Base-by-base conservation (phyloP, 768 basidiomycete species). In the Amanita molliuscula region DNA sequence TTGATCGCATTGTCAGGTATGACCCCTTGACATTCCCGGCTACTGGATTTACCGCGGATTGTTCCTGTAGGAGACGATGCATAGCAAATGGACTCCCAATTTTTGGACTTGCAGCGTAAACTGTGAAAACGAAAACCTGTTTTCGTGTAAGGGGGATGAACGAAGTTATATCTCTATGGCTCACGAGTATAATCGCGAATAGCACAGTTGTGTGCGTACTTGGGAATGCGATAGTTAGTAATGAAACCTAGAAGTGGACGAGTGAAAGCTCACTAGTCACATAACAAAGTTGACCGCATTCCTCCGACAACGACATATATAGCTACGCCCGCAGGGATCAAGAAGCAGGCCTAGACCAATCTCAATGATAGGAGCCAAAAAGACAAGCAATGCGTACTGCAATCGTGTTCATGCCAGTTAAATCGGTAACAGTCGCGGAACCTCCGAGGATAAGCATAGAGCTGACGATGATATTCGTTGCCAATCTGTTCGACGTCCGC, bases 391-490 rank as follows among this genome's bases (percentile, higher is more conserved):
- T 1, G 60, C 75, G 52, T 56, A 79, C 80, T 34, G 88, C 91
- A 54, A 89, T 76, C 13, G 89, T 95, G 61, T 70, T 79, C 86
- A 95, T 95, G 0, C 91, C 93, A 0, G 93, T 93, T 53, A 97
- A 63, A 55, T 80, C 80, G 0, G 82, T 83, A 38, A 97, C 92
- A 1, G 93, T 94, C 0, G 93, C 93, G 0, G 87, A 84, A 3
- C 85, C 84, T 5, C 87, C 88, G 8, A 88, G 75, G 54, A 84
- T 79, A 23, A 84, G 70, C 84, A 86, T 88, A 9, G 83, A 87
- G 44, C 86, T 88, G n/a, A 93, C 91, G 58, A 94, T 88, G 50
- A 95, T 73, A 63, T 94, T 94, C 29, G 93, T 93, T 2, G 88
- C 83, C 6, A 96, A 70, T n/a, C 81, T 81, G 45, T 18, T 6